A percentile compares a stretch with the other conserved stretches of the same genome.
phyloP scores from a whole-genome alignment of 129 eudicot species.

The Chrysanthemum makinoi region DNA sequence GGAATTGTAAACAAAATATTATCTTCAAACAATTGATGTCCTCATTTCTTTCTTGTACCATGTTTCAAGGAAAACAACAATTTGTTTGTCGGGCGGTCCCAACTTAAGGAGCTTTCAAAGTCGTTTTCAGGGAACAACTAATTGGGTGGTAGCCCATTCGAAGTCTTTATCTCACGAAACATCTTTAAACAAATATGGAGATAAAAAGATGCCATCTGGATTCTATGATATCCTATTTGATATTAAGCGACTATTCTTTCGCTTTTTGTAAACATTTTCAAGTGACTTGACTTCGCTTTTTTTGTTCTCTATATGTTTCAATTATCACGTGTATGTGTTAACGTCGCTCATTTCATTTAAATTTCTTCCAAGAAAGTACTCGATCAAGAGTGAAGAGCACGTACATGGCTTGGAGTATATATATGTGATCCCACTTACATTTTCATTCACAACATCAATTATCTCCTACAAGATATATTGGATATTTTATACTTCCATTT shows the following conservation, averaged over 20 bases:
- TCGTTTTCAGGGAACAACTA: background rate
- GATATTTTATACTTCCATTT: background rate
- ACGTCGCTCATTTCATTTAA: background rate
- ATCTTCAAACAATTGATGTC: too few species aligned
- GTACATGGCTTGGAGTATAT: background rate
- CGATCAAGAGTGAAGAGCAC: background rate
- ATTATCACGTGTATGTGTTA: conserved; percentile 4
- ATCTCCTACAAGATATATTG: too few species aligned
- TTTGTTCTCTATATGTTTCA: conserved; percentile 7
- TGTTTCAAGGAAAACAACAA: too few species aligned
- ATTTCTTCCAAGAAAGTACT: conserved; percentile 29
- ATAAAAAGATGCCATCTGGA: too few species aligned
- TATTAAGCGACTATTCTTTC: conserved; percentile 7
- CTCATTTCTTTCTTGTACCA: too few species aligned
- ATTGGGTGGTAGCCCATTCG: background rate
- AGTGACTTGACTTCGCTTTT: conserved; percentile 2
- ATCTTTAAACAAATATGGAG: too few species aligned
- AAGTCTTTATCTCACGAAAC: too few species aligned
- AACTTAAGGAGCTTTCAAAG: too few species aligned
- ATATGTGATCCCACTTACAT: conserved; percentile 15
- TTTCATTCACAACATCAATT: background rate
- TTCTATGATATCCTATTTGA: background rate
- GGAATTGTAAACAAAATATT: too few species aligned
- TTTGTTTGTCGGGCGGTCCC: conserved; percentile 8
- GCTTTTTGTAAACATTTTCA: conserved; percentile 16